These are phyloP conservation scores for Kwoniella shandongensis DNA, from an alignment of 768 basidiomycete species.

Conservation along the genomic window DNA sequence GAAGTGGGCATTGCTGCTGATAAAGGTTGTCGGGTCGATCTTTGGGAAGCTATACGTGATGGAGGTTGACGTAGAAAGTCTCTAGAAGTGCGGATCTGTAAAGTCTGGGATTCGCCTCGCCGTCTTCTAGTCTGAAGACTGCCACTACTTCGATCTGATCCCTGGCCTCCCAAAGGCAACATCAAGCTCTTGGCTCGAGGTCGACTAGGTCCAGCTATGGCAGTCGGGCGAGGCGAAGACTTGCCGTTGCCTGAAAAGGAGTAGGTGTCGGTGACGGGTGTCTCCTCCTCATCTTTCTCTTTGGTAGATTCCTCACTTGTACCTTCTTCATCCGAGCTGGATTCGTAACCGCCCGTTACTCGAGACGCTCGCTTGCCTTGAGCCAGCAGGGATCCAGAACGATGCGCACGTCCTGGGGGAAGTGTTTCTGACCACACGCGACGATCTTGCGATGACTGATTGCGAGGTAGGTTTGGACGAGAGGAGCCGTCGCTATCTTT, in stretches of 20 bases:
- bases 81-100: too few relatives aligned
- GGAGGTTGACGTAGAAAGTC: conserved; percentile 1
- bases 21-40: not conserved
- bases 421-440: conserved; percentile 21
- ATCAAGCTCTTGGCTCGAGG: conserved; percentile 16
- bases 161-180: not conserved
- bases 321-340: conserved; percentile 18
- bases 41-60: not conserved
- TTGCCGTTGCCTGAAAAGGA: conserved; percentile 7
- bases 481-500: not conserved
- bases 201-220: conserved; percentile 12
- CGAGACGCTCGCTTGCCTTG: conserved; percentile 30
- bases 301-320: conserved; percentile 14
- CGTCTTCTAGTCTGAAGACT: conserved; percentile 3
- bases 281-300: conserved; percentile 3
- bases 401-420: conserved; percentile 5
- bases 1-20: conserved; percentile 12
- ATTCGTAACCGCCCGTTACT: conserved; percentile 41
- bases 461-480: conserved; percentile 3
- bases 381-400: conserved; percentile 17
- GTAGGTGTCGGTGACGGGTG: conserved; percentile 1
- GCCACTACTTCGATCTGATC: conserved; percentile 14
- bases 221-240: not conserved
- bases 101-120: too few relatives aligned
- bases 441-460: conserved; percentile 18